These are phyloP conservation scores for Knufia petricola DNA, from an alignment of 2,329 filamentous ascomycete genomes.

Conservation along the genomic window DNA sequence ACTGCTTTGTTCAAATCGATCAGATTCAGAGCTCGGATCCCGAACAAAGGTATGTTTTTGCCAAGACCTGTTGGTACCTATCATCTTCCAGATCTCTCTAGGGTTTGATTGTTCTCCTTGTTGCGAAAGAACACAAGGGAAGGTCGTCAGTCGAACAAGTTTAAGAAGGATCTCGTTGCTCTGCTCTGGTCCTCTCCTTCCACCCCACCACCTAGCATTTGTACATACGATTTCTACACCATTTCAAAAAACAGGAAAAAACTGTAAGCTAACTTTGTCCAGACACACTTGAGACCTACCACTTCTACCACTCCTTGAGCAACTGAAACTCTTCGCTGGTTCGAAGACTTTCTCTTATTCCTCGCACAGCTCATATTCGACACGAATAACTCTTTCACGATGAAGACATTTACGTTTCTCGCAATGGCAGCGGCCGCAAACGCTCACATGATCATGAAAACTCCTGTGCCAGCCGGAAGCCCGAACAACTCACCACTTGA, in stretches of 20 bases:
- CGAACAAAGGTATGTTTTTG: conserved; percentile 1
- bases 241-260: neutral
- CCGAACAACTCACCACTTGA: conserved; percentile 57
- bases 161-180: neutral
- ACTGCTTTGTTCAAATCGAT: conserved; percentile 4
- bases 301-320: conserved; percentile 6
- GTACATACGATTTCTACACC: neutral
- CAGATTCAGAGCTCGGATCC: neutral
- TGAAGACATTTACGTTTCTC: conserved; percentile 36
- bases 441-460: conserved; percentile 67
- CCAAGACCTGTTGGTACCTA: neutral
- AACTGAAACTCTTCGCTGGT: conserved; percentile 9
- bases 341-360: conserved; percentile 5
- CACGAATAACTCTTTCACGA: conserved; percentile 8
- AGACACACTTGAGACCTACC: conserved; percentile 5
- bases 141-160: neutral
- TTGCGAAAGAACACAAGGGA: neutral
- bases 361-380: conserved; percentile 4
- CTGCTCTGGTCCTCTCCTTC: neutral
- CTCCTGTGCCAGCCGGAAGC: conserved; percentile 54
- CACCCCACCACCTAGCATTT: neutral
- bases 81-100: neutral
- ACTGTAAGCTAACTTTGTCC: too few species aligned
- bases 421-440: conserved; percentile 47
- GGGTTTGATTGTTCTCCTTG: neutral